These are phyloP conservation scores for Paralagenidium karlingii DNA, from an alignment of 352 stramenopile genomes.

Conservation along the genomic window DNA sequence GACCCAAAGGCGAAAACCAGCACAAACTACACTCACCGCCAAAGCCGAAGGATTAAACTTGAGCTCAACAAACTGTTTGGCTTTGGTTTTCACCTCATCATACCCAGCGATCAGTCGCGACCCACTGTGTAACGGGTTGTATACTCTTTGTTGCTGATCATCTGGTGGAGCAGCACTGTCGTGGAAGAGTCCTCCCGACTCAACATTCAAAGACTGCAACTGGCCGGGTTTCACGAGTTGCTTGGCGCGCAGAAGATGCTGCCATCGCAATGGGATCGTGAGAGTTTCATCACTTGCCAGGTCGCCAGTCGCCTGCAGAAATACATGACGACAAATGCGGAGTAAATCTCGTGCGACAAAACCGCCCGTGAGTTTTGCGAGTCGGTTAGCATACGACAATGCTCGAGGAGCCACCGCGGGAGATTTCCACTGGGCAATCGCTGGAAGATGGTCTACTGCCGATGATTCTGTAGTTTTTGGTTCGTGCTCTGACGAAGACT, in stretches of 20 bases:
- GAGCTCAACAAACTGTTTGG: constrained; percentile 51
- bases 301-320: constrained; percentile 17
- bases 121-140: no score
- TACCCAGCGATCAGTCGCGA: constrained; percentile 77
- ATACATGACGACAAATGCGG: constrained; percentile 49
- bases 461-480: not conserved
- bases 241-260: constrained; percentile 29
- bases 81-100: constrained; percentile 28
- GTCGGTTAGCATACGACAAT: constrained; percentile 9
- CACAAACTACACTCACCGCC: constrained; percentile 24
- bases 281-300: not conserved
- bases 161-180: not conserved
- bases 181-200: no score
- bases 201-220: constrained; percentile 58
- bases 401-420: not conserved
- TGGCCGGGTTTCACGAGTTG: constrained; percentile 58
- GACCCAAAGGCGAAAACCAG: constrained; percentile 1
- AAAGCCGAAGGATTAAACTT: constrained; percentile 55
- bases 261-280: constrained; percentile 14
- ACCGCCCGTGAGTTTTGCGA: constrained; percentile 45
- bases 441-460: not conserved
- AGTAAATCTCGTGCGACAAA: constrained; percentile 71
- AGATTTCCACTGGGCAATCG: not conserved
- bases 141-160: constrained; percentile 10
- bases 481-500: constrained; percentile 2